Evolutionary conservation across 495 filamentous ascomycete genomes (phyloP).

Genomic region (Endocarpon pusillum): DNA sequence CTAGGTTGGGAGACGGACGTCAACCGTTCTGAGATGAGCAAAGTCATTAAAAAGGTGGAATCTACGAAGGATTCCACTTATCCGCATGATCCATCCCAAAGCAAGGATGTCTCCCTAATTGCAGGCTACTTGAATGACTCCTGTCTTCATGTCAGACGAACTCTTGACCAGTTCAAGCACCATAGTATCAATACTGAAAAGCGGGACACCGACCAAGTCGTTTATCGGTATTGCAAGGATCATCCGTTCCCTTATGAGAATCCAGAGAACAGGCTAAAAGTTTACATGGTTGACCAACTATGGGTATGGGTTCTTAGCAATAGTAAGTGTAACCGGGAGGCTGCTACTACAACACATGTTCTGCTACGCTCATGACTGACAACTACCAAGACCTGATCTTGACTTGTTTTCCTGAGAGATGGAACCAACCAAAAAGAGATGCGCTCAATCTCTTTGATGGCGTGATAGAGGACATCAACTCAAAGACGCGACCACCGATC

Average conservation of each 20-base stretch:
- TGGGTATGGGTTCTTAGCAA: constrained; percentile 57
- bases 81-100: too few species aligned
- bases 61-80: constrained; percentile 10
- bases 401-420: constrained; percentile 51
- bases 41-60: constrained; percentile 35
- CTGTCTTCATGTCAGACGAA: constrained; percentile 46
- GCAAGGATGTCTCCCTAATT: too few species aligned
- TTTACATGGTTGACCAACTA: constrained; percentile 62
- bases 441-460: constrained; percentile 45
- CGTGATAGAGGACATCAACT: constrained; percentile 52
- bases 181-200: constrained; percentile 50
- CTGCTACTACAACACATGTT: constrained; percentile 4
- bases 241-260: constrained; percentile 13
- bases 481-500: constrained; percentile 46
- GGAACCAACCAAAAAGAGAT: constrained; percentile 54
- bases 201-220: constrained; percentile 53
- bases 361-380: constrained; percentile 10
- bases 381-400: constrained; percentile 50
- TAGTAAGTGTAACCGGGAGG: too few species aligned
- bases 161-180: constrained; percentile 56
- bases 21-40: constrained; percentile 39
- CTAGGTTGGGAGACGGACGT: constrained; percentile 48
- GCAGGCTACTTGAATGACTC: too few species aligned
- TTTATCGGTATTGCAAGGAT: constrained; percentile 41
- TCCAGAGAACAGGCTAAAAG: constrained; percentile 36